Percentiles rank a stretch among this genome's conserved stretches.
Evolutionary conservation across 257 asterid genomes (phyloP).

Genomic region (Cinchona pubescens): DNA sequence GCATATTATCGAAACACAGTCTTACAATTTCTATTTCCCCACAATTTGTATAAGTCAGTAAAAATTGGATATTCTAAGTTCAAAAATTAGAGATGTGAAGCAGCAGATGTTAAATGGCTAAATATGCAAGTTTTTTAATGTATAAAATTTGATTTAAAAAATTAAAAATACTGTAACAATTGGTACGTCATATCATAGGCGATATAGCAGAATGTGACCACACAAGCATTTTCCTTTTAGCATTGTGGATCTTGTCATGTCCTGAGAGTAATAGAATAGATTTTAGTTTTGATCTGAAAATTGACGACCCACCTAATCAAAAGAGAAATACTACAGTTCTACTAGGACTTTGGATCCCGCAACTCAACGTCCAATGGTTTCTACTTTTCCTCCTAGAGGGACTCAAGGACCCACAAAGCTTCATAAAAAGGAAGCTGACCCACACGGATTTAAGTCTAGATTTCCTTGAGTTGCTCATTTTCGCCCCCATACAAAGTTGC

Average conservation of each 20-base stretch:
- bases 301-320: conserved; percentile 12
- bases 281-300: conserved; percentile 3
- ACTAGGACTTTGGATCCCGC: conserved; percentile 22
- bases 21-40: too few species aligned
- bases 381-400: not conserved
- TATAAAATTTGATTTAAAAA: not conserved
- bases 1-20: too few species aligned
- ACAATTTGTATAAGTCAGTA: too few species aligned
- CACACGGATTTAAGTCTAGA: conserved; percentile 9
- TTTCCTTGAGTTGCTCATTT: not conserved
- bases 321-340: not conserved
- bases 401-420: not conserved
- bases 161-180: too few species aligned
- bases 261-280: not conserved
- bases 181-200: not conserved
- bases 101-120: too few species aligned
- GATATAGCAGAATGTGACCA: not conserved
- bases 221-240: not conserved
- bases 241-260: not conserved
- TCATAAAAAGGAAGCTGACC: not conserved
- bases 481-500: too few species aligned
- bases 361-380: conserved; percentile 12
- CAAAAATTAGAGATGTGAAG: too few species aligned
- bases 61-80: too few species aligned
- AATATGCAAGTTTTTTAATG: not conserved